A percentile compares a stretch with the other conserved stretches of the same genome.
These are phyloP conservation scores for Cornus controversa DNA, from an alignment of 148 eudicot genomes.

Conservation along the genomic window DNA sequence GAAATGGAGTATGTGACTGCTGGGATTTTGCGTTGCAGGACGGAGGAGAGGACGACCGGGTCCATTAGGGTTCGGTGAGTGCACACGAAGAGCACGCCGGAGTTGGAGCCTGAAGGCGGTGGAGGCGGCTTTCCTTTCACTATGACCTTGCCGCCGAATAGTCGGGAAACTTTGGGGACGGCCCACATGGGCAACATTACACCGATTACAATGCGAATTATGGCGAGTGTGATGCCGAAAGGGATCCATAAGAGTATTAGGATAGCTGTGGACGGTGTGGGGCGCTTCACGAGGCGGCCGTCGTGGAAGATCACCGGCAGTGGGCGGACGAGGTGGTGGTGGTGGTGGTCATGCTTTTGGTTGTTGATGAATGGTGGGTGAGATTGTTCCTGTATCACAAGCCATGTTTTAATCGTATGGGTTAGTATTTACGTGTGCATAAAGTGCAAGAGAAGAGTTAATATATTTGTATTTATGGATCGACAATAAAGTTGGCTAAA, in stretches of 20 bases:
- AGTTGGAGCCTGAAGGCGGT: constrained; percentile 29
- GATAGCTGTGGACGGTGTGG: constrained; percentile 63
- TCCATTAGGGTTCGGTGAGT: constrained; percentile 90
- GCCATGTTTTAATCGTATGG: background rate
- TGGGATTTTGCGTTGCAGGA: constrained; percentile 64
- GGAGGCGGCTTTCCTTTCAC: constrained; percentile 78
- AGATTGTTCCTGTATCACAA: constrained; percentile 37
- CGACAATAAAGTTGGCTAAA: background rate
- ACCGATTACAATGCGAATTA: constrained; percentile 54
- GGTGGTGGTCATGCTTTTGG: constrained; percentile 22
- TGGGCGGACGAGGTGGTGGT: constrained; percentile 47
- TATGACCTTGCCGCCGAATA: constrained; percentile 62
- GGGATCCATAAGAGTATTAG: constrained; percentile 81
- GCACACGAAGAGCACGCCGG: constrained; percentile 84
- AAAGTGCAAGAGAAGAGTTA: background rate
- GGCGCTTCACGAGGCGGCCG: constrained; percentile 80
- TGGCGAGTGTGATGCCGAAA: constrained; percentile 58
- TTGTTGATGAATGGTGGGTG: constrained; percentile 42
- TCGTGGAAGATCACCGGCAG: constrained; percentile 94
- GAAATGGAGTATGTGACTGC: constrained; percentile 94
- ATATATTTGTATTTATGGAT: too few species aligned
- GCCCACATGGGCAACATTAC: constrained; percentile 60
- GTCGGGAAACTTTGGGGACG: constrained; percentile 41
- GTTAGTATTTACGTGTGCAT: background rate
- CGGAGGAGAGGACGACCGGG: constrained; percentile 81